Conservation (phyloP, 2,329 filamentous ascomycete genomes). For the Neofusicoccum sp. region DNA sequence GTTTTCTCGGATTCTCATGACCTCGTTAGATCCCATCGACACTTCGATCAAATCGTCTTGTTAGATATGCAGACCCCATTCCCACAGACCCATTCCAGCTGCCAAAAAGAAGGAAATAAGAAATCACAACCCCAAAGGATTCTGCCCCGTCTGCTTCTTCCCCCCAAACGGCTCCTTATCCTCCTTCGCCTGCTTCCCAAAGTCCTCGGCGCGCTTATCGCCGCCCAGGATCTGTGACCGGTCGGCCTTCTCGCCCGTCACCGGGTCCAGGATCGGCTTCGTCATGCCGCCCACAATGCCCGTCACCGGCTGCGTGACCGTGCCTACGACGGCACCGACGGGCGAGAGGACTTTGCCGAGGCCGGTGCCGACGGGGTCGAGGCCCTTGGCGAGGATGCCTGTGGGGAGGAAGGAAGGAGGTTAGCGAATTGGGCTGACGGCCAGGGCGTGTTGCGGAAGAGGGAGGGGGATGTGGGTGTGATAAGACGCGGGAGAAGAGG, state of each 20-base stretch:
- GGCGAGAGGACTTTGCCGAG: slow-evolving; percentile 39
- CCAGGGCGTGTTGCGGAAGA: neutral
- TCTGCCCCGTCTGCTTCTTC: slow-evolving; percentile 39
- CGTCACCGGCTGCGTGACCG: slow-evolving; percentile 38
- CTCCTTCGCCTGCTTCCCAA: slow-evolving; percentile 1
- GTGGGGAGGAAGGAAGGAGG: too few relatives aligned
- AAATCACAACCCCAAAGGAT: slow-evolving; percentile 36
- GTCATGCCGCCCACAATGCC: slow-evolving; percentile 37
- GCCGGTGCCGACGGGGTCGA: slow-evolving; percentile 31
- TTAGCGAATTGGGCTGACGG: too few relatives aligned
- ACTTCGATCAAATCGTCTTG: too few relatives aligned
- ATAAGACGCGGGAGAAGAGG: too few relatives aligned
- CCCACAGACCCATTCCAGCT: too few relatives aligned
- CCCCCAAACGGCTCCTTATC: slow-evolving; percentile 40
- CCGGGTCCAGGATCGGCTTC: slow-evolving; percentile 34
- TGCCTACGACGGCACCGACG: slow-evolving; percentile 38
- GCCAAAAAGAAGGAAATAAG: neutral
- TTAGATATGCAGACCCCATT: too few relatives aligned
- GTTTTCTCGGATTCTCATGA: too few relatives aligned
- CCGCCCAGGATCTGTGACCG: slow-evolving; percentile 37
- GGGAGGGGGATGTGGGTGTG: neutral
- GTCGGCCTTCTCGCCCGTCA: slow-evolving; percentile 36
- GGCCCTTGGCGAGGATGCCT: slow-evolving; percentile 22
- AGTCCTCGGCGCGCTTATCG: slow-evolving; percentile 32
- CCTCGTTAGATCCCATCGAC: too few relatives aligned